phyloP scores from a whole-genome alignment of 805 yeast species.

The Vanderwaltozyma tropicalis region DNA sequence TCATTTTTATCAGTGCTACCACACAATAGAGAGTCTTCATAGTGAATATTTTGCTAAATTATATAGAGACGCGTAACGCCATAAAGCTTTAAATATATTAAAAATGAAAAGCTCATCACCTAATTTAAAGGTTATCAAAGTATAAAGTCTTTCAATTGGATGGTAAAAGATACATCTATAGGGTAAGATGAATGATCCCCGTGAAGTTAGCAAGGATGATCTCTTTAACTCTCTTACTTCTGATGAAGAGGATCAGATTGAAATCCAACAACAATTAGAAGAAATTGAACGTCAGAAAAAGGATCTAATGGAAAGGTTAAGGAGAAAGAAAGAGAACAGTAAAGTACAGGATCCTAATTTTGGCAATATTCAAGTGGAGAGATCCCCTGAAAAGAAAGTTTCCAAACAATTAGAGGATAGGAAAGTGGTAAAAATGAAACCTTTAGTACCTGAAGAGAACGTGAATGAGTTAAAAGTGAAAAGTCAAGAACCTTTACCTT shows the following conservation, averaged over 20 bases:
- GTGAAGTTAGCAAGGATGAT: slow-evolving; percentile 14
- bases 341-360: slow-evolving; percentile 17
- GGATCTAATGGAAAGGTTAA: slow-evolving; percentile 19
- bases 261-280: slow-evolving; percentile 13
- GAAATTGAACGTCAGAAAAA: slow-evolving; percentile 19
- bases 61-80: not conserved
- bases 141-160: not conserved
- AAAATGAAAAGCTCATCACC: no score
- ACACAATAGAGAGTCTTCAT: no score
- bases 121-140: no score
- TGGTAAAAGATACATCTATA: not conserved
- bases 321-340: slow-evolving; percentile 9
- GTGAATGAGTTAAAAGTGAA: slow-evolving; percentile 8
- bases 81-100: no score
- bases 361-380: slow-evolving; percentile 15
- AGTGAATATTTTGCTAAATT: no score
- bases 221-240: slow-evolving; percentile 14
- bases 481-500: slow-evolving; percentile 1
- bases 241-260: slow-evolving; percentile 16
- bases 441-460: slow-evolving; percentile 1
- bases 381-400: slow-evolving; percentile 24
- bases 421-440: not conserved
- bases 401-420: not conserved
- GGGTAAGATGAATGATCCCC: slow-evolving; percentile 24
- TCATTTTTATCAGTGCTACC: no score